Base-by-base conservation (phyloP, 805 yeast species). In the Cyberlindnera euphorbiiphila region DNA sequence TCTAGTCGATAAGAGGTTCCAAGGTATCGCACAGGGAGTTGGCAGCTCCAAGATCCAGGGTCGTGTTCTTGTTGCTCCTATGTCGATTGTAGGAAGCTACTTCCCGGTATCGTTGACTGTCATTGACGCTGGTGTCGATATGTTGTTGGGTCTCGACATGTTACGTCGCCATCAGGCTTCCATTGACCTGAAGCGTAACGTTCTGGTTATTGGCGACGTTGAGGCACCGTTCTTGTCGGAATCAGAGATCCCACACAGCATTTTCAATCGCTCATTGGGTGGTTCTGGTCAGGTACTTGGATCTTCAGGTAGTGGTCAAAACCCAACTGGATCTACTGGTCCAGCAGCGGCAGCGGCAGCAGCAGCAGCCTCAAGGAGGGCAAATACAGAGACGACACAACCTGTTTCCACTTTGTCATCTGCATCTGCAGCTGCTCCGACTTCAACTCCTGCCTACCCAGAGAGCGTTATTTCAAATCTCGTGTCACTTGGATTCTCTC, bases 141-240 rank as follows among this genome's bases (percentile, higher is more conserved):
- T 89, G 47, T 64, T 93, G 27, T 69, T 93, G 22, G 99, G 99
- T 0, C 67, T 93, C 36, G 98, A 93, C 59, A 74, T 91, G 95
- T 69, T 93, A 52, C 80, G 82, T 60, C 78, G 96, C 47, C 91
- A 88, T 59, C 88, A 81, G 55, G 95, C 95, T 33, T 64, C 69
- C 25, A 77, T 93, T 35, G 96, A 93, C 58, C 68, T 93, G 49
- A 71, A 71, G 29, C 66, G 66, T 32, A 81, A 85, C 53, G 71
- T 70, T 9, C 68, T 93, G 37, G 68, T 72, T 3, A 75, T 91
- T 38, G 93, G 84, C n/a, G 80, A 76, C 38, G 76, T 78, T 19
- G 81, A 79, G 46, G 76, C 94, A 0, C 70, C 69, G 19, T 91
- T 91, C 51, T 65, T 91, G 42, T 65, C 75, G 12, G 96, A 87